Conservation (phyloP, 2,329 filamentous ascomycete species). For the Ophiocordyceps sinensis region DNA sequence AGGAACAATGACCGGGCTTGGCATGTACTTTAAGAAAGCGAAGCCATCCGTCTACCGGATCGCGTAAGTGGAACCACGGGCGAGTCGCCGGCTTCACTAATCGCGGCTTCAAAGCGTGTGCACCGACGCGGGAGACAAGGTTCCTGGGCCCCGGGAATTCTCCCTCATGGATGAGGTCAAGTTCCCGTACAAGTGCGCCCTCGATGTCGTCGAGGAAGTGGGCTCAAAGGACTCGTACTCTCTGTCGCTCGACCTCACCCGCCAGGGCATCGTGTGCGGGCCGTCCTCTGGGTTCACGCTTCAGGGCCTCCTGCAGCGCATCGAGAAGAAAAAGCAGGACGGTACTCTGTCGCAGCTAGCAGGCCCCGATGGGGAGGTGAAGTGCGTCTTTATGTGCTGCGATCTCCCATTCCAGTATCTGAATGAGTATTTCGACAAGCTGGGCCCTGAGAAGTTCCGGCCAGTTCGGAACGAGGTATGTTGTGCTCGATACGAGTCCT, state of each 20-base stretch:
- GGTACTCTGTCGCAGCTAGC: slow-evolving; percentile 29
- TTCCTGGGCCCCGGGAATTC: slow-evolving; percentile 41
- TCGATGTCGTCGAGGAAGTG: slow-evolving; percentile 42
- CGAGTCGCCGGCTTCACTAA: slow-evolving; percentile 3
- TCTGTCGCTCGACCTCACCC: slow-evolving; percentile 37
- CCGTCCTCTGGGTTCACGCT: slow-evolving; percentile 47
- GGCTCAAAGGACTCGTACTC: slow-evolving; percentile 37
- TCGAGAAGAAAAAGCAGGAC: slow-evolving; percentile 30
- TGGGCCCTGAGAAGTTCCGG: slow-evolving; percentile 31
- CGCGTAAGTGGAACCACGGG: slow-evolving; percentile 9
- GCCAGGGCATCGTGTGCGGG: slow-evolving; percentile 44
- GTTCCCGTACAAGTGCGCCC: slow-evolving; percentile 40
- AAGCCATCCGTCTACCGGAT: slow-evolving; percentile 32
- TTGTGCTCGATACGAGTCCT: rapidly evolving
- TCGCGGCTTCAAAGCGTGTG: slow-evolving; percentile 28
- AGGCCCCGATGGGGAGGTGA: slow-evolving; percentile 28
- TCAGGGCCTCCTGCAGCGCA: slow-evolving; percentile 31
- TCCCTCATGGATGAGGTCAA: slow-evolving; percentile 33
- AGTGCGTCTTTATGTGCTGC: slow-evolving; percentile 46
- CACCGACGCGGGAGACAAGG: slow-evolving; percentile 39
- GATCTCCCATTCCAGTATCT: slow-evolving; percentile 50
- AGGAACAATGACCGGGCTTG: slow-evolving; percentile 31
- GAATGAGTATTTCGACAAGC: slow-evolving; percentile 41
- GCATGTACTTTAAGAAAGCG: slow-evolving; percentile 32
- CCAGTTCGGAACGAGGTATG: slow-evolving; percentile 27